Evolutionary conservation across 441 rosid species (phyloP).

Genomic region (Manihot esculenta): DNA sequence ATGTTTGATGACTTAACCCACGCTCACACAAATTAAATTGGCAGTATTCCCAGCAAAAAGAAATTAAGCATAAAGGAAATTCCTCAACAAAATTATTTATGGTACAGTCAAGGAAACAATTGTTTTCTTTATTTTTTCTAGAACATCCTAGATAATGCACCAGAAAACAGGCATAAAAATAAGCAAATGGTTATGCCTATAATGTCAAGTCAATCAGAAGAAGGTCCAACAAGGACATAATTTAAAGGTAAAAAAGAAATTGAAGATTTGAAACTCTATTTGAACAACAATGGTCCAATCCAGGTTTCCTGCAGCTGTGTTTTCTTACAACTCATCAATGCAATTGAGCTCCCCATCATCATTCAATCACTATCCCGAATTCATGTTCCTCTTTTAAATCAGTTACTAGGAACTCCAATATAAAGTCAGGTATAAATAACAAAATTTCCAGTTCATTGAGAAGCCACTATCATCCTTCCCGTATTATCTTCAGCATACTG

Average conservation of each 20-base stretch:
- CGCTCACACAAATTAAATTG: not conserved
- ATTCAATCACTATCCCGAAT: not conserved
- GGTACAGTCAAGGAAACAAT: not conserved
- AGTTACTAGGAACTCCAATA: not conserved
- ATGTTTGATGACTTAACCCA: not conserved
- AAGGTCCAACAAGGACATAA: not conserved
- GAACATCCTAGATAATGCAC: not conserved
- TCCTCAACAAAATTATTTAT: not conserved
- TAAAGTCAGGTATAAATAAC: not conserved
- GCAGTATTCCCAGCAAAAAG: not conserved
- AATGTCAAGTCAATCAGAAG: conserved; percentile 2
- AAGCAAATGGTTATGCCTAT: not conserved
- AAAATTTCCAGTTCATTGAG: not conserved
- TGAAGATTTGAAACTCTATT: not conserved
- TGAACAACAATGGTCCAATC: no score
- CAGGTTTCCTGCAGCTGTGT: not conserved
- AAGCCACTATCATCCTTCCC: not conserved
- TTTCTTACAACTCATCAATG: not conserved
- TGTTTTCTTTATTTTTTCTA: not conserved
- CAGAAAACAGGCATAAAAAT: not conserved
- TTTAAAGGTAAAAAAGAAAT: not conserved
- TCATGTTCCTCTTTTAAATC: not conserved
- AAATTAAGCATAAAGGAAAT: not conserved
- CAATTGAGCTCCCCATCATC: not conserved
- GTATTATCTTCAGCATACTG: not conserved